Conservation (phyloP, 2,329 filamentous ascomycete species). For the Epicoccum nigrum region DNA sequence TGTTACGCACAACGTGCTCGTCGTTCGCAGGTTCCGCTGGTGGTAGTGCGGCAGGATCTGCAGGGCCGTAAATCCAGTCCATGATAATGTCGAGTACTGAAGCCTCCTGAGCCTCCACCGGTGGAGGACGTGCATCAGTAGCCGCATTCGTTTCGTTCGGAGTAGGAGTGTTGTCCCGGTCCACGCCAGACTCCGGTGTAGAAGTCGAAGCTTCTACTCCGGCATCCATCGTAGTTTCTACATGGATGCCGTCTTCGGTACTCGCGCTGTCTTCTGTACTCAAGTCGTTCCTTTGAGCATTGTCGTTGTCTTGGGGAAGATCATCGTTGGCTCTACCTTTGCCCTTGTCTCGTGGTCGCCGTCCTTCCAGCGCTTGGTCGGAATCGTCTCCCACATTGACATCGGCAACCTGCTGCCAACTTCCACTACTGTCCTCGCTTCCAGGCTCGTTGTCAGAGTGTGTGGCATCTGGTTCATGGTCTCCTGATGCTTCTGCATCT, state of each 20-base stretch:
- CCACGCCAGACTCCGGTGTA: constrained; percentile 2
- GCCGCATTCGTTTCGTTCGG: not conserved
- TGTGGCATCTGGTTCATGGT: constrained; percentile 8
- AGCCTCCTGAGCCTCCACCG: constrained; percentile 19
- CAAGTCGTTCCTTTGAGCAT: not conserved
- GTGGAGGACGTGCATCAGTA: constrained; percentile 12
- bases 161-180: not conserved
- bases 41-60: constrained; percentile 40
- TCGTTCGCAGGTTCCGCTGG: constrained; percentile 53
- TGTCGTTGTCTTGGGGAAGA: not conserved
- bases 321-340: constrained; percentile 31
- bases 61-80: constrained; percentile 58
- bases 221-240: constrained; percentile 4
- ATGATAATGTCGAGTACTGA: constrained; percentile 41
- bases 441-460: constrained; percentile 36
- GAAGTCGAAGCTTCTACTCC: not conserved
- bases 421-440: constrained; percentile 48
- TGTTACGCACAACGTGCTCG: constrained; percentile 65
- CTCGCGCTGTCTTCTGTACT: not conserved
- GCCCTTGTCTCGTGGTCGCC: constrained; percentile 31
- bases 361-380: constrained; percentile 36
- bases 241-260: not conserved
- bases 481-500: constrained; percentile 8
- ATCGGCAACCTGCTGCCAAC: constrained; percentile 49
- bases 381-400: constrained; percentile 33